Percentiles rank a stretch among this genome's conserved stretches.
These are phyloP conservation scores for Colletotrichum sansevieriae DNA, from an alignment of 2,329 filamentous ascomycete species.

Conservation along the genomic window DNA sequence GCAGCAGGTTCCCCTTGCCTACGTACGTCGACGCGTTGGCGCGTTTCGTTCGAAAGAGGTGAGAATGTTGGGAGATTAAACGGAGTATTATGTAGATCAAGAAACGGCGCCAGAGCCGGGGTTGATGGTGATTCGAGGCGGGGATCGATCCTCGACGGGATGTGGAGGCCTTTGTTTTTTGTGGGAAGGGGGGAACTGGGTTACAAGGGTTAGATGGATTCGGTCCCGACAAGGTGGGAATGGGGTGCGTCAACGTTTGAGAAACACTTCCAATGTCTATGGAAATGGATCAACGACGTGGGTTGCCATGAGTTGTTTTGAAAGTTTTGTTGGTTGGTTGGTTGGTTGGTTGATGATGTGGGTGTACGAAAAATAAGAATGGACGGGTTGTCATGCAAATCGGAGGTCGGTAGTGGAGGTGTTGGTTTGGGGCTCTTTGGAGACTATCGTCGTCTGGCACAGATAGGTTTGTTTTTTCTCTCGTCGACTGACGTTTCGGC, in stretches of 20 bases:
- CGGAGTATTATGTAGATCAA: constrained; percentile 30
- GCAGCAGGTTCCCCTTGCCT: background rate
- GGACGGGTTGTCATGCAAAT: background rate
- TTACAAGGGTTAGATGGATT: background rate
- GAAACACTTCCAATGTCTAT: constrained; percentile 7
- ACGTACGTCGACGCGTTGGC: constrained; percentile 36
- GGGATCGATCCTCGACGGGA: constrained; percentile 33
- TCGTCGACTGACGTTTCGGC: constrained; percentile 5
- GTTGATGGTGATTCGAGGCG: constrained; percentile 2
- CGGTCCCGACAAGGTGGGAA: constrained; percentile 14
- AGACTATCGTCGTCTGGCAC: constrained; percentile 16
- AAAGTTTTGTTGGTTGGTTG: background rate
- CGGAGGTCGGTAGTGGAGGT: background rate
- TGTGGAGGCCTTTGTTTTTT: constrained; percentile 20
- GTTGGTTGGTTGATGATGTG: constrained; percentile 12
- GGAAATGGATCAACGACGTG: constrained; percentile 9
- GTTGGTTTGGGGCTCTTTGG: constrained; percentile 5
- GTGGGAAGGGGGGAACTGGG: too few relatives aligned
- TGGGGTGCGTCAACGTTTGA: constrained; percentile 23
- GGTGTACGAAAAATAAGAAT: constrained; percentile 7
- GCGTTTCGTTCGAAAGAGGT: constrained; percentile 29
- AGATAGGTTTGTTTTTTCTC: constrained; percentile 12
- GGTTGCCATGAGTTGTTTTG: background rate
- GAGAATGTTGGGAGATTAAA: constrained; percentile 25
- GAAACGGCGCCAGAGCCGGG: constrained; percentile 12